These are phyloP conservation scores for Penicillium pulvis DNA, from an alignment of 495 filamentous ascomycete genomes.

Conservation along the genomic window DNA sequence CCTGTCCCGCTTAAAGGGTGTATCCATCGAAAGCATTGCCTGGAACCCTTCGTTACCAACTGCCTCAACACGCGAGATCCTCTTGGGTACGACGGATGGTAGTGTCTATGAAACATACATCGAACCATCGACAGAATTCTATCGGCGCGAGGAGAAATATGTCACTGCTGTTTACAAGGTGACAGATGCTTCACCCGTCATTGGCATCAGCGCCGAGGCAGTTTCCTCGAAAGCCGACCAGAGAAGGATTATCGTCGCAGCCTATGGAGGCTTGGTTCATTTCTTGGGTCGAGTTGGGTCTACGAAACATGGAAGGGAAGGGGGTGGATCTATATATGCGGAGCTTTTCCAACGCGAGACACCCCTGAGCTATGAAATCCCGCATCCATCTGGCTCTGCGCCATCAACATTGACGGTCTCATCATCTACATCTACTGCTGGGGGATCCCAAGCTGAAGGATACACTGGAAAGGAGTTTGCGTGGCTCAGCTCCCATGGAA, in stretches of 20 bases:
- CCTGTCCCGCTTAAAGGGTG: constrained; percentile 79
- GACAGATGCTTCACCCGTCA: constrained; percentile 72
- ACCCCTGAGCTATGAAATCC: constrained; percentile 69
- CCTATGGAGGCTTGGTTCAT: constrained; percentile 72
- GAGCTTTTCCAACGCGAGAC: constrained; percentile 87
- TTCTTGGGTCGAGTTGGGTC: constrained; percentile 71
- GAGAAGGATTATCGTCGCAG: constrained; percentile 75
- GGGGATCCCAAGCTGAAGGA: constrained; percentile 45
- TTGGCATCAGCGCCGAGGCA: constrained; percentile 78
- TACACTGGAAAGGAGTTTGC: constrained; percentile 74
- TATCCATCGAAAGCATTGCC: constrained; percentile 83
- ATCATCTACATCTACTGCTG: constrained; percentile 58
- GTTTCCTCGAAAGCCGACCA: constrained; percentile 67
- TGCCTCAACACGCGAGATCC: constrained; percentile 91
- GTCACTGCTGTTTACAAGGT: constrained; percentile 77
- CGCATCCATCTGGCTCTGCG: constrained; percentile 52
- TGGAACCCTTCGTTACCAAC: constrained; percentile 99
- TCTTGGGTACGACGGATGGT: constrained; percentile 87
- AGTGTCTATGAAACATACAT: constrained; percentile 96
- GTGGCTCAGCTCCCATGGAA: constrained; percentile 85
- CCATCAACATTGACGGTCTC: constrained; percentile 71
- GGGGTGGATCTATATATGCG: constrained; percentile 77
- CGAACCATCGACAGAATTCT: constrained; percentile 90
- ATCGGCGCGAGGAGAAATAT: constrained; percentile 91
- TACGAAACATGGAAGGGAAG: constrained; percentile 67